These are phyloP conservation scores for Claviceps sp. DNA, from an alignment of 2,329 filamentous ascomycete genomes.

Conservation along the genomic window DNA sequence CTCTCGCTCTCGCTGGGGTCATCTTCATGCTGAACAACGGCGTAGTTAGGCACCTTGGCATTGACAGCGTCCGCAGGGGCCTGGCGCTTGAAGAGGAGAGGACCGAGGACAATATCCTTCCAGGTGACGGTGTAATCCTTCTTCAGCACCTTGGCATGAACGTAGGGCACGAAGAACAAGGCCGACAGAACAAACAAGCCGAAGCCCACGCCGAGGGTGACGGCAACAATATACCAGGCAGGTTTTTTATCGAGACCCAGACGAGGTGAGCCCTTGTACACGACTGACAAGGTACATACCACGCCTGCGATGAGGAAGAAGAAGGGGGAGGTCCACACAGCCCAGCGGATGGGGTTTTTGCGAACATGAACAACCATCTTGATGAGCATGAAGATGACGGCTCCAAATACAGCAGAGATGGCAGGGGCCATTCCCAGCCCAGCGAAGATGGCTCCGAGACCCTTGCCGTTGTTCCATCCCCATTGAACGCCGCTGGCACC, in stretches of 20 bases:
- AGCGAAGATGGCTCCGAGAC: slow-evolving; percentile 55
- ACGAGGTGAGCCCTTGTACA: slow-evolving; percentile 67
- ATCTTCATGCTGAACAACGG: slow-evolving; percentile 55
- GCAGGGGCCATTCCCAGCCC: slow-evolving; percentile 54
- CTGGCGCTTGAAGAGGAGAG: slow-evolving; percentile 48
- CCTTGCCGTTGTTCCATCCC: slow-evolving; percentile 53
- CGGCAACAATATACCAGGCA: slow-evolving; percentile 50
- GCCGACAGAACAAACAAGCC: slow-evolving; percentile 46
- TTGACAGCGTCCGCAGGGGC: slow-evolving; percentile 36
- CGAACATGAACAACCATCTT: slow-evolving; percentile 50
- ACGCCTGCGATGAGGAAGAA: slow-evolving; percentile 67
- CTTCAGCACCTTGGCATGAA: slow-evolving; percentile 54
- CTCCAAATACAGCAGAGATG: slow-evolving; percentile 49
- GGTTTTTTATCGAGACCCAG: slow-evolving; percentile 54
- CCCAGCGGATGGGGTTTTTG: slow-evolving; percentile 58
- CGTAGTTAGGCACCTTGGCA: slow-evolving; percentile 59
- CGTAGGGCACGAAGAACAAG: slow-evolving; percentile 61
- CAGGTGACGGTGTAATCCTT: slow-evolving; percentile 51
- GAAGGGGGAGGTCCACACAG: slow-evolving; percentile 58
- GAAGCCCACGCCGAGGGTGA: slow-evolving; percentile 50
- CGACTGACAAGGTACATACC: slow-evolving; percentile 61
- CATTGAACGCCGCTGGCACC: slow-evolving; percentile 48
- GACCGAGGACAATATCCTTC: slow-evolving; percentile 49
- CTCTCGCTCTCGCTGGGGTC: slow-evolving; percentile 19
- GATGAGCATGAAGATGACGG: slow-evolving; percentile 57